These are phyloP conservation scores for Sporothrix sp. DNA, from an alignment of 2,329 filamentous ascomycete species.

Conservation along the genomic window DNA sequence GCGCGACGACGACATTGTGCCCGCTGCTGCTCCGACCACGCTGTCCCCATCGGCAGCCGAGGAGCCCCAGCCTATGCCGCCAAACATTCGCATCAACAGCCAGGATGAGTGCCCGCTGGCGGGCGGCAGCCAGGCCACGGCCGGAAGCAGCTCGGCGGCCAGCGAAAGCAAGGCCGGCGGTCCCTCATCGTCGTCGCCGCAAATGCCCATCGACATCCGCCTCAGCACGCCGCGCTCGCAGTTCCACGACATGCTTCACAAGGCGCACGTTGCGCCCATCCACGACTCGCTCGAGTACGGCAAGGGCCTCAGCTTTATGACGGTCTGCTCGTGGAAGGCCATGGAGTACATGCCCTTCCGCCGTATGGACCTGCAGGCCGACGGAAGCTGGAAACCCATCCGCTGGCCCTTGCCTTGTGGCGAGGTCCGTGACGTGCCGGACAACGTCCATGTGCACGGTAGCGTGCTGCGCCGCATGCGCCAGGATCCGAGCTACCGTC, in stretches of 20 bases:
- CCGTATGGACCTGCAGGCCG: constrained; percentile 63
- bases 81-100: constrained; percentile 28
- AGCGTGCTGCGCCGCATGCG: constrained; percentile 66
- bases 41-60: background rate
- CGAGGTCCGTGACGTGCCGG: constrained; percentile 66
- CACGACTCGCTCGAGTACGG: constrained; percentile 63
- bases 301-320: constrained; percentile 43
- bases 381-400: constrained; percentile 72
- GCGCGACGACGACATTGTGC: background rate
- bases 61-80: constrained; percentile 14
- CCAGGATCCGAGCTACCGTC: constrained; percentile 53
- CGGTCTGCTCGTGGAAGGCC: constrained; percentile 60
- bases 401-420: constrained; percentile 70
- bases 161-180: background rate
- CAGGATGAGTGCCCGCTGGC: constrained; percentile 20
- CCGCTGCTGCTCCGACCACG: background rate
- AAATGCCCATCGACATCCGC: background rate
- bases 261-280: constrained; percentile 45
- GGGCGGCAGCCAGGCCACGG: constrained; percentile 9
- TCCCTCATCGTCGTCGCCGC: no score
- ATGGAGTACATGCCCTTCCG: constrained; percentile 79
- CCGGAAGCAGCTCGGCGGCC: constrained; percentile 13
- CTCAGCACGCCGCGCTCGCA: constrained; percentile 18
- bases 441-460: constrained; percentile 59
- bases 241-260: constrained; percentile 51